Percentiles rank a stretch among this genome's conserved stretches.
phyloP scores from a whole-genome alignment of 257 asterid genomes.

The Solanum tarijense region DNA sequence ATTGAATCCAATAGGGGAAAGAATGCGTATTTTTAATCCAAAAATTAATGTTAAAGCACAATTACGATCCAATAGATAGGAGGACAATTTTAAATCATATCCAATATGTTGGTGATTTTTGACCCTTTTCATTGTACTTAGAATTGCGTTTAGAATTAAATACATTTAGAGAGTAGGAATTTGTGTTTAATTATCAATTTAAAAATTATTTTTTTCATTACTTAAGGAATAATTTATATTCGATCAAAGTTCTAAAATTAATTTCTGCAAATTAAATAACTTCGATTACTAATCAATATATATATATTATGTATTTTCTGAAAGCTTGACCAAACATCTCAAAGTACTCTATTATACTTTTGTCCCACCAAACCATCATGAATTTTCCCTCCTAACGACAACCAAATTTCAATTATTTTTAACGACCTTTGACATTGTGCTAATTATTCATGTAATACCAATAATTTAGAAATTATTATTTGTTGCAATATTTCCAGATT shows the following conservation, averaged over 20 bases:
- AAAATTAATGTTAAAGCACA: neutral
- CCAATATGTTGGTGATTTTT: neutral
- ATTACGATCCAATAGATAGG: neutral
- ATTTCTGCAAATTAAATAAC: neutral
- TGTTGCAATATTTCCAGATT: neutral
- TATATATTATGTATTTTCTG: neutral
- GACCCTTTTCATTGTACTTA: neutral
- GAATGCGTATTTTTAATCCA: neutral
- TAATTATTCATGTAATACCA: neutral
- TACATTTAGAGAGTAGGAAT: neutral
- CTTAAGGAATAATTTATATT: neutral
- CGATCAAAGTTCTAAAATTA: neutral
- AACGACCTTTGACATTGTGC: slow-evolving; percentile 12
- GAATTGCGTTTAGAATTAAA: neutral
- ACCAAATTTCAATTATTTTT: slow-evolving; percentile 1
- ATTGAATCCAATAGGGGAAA: neutral
- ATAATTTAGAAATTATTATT: neutral
- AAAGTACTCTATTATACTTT: neutral
- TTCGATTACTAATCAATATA: neutral
- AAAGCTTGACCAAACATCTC: neutral
- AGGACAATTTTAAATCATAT: neutral
- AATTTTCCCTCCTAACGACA: neutral
- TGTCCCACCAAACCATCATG: slow-evolving; percentile 11
- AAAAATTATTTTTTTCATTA: neutral
- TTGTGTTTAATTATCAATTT: neutral